A percentile compares a stretch with the other conserved stretches of the same genome.
Conservation (phyloP, 805 yeast species). For the Yamadazyma olivae region DNA sequence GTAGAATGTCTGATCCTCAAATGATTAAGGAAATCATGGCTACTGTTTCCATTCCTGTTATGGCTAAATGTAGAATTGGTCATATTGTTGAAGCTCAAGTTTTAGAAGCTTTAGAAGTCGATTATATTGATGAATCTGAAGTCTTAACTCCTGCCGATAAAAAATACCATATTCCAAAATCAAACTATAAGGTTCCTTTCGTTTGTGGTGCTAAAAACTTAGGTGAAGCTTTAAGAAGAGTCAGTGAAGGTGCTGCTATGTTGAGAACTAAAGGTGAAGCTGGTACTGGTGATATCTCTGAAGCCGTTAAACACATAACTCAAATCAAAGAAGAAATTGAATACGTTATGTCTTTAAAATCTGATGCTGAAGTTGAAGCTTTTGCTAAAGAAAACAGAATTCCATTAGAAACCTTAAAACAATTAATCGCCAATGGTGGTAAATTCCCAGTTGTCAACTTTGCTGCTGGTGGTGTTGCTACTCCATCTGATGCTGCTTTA, state of each 20-base stretch:
- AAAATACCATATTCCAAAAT: conserved; percentile 58
- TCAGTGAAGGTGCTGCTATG: conserved; percentile 85
- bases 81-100: conserved; percentile 81
- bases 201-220: conserved; percentile 82
- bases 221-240: conserved; percentile 78
- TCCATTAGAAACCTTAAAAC: conserved; percentile 50
- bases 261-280: conserved; percentile 87
- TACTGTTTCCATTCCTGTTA: conserved; percentile 68
- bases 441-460: conserved; percentile 79
- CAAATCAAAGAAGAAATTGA: conserved; percentile 56
- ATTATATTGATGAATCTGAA: conserved; percentile 82
- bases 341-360: conserved; percentile 36
- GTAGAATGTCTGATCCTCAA: conserved; percentile 82
- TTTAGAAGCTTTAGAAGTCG: conserved; percentile 66
- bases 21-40: conserved; percentile 74
- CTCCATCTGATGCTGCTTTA: conserved; percentile 84
- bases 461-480: conserved; percentile 88
- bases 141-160: conserved; percentile 83
- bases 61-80: conserved; percentile 86
- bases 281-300: conserved; percentile 83
- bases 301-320: conserved; percentile 74
- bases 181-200: conserved; percentile 65
- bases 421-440: conserved; percentile 49
- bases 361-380: conserved; percentile 44
- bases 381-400: conserved; percentile 61